Evolutionary conservation across 495 filamentous ascomycete genomes (phyloP).

Genomic region (Podospora conica): DNA sequence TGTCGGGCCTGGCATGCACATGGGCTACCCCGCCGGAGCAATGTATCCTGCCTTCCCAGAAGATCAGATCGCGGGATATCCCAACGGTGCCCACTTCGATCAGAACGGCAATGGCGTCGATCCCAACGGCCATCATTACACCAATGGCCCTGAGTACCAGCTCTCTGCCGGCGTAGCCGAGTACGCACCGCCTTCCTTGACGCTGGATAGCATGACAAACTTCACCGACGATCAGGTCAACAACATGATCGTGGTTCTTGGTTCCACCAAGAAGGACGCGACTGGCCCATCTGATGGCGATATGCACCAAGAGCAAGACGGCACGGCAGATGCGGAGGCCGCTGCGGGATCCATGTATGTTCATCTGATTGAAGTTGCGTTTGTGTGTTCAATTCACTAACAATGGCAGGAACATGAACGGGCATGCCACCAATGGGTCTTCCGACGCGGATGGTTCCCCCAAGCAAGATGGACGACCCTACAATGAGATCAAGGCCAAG

Average conservation of each 20-base stretch:
- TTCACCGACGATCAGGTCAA: conserved; percentile 53
- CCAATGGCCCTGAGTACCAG: conserved; percentile 41
- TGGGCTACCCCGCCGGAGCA: conserved; percentile 8
- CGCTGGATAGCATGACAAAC: conserved; percentile 39
- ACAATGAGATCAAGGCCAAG: conserved; percentile 48
- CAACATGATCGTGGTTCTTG: conserved; percentile 26
- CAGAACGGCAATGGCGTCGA: conserved; percentile 37
- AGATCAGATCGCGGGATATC: conserved; percentile 23
- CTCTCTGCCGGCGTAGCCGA: conserved; percentile 73
- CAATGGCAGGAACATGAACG: not conserved
- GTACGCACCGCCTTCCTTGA: conserved; percentile 57
- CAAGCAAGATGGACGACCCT: conserved; percentile 47
- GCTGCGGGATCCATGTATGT: not conserved
- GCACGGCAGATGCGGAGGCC: not conserved
- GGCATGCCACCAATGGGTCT: conserved; percentile 13
- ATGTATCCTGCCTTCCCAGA: conserved; percentile 18
- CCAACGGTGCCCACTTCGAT: conserved; percentile 30
- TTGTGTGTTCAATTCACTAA: not conserved
- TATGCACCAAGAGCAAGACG: not conserved
- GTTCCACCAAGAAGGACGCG: conserved; percentile 5
- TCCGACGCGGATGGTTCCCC: conserved; percentile 1
- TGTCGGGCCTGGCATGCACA: conserved; percentile 8
- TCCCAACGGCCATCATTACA: conserved; percentile 35
- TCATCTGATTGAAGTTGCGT: conserved; percentile 3
- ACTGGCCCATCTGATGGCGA: conserved; percentile 4